Conservation (phyloP, 352 stramenopile genomes). For the Globisporangium carolinianum region DNA sequence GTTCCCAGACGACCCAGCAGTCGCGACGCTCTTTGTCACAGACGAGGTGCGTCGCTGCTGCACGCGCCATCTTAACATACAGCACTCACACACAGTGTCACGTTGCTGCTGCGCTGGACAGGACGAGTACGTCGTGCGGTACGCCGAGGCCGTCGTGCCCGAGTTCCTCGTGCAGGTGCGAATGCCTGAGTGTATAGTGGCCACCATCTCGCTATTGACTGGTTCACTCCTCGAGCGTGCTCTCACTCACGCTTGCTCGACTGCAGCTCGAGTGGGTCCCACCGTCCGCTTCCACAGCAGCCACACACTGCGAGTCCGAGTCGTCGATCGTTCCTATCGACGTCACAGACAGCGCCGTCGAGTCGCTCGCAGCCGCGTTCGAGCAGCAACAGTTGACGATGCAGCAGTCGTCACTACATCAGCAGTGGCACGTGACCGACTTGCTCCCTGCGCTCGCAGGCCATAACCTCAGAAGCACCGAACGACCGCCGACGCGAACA, state of each 20-base stretch:
- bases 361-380: constrained; percentile 2
- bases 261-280: constrained; percentile 6
- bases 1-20: constrained; percentile 25
- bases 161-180: constrained; percentile 66
- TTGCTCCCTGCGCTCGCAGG: too few relatives aligned
- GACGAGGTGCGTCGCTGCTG: constrained; percentile 18
- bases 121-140: constrained; percentile 69
- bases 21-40: constrained; percentile 34
- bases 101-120: constrained; percentile 5
- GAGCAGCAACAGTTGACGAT: not conserved
- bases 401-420: too few relatives aligned
- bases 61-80: too few relatives aligned
- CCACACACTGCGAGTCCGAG: not conserved
- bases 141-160: constrained; percentile 52
- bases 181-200: not conserved
- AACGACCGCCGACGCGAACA: not conserved
- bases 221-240: not conserved
- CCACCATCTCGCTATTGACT: not conserved
- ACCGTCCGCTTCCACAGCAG: not conserved
- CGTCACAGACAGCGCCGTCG: not conserved
- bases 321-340: constrained; percentile 4
- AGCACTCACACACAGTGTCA: too few relatives aligned
- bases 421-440: too few relatives aligned
- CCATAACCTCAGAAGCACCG: too few relatives aligned
- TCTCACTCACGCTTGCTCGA: not conserved